These are phyloP conservation scores for Gossypium rotundifolium DNA, from an alignment of 345 rosid species.

Conservation along the genomic window DNA sequence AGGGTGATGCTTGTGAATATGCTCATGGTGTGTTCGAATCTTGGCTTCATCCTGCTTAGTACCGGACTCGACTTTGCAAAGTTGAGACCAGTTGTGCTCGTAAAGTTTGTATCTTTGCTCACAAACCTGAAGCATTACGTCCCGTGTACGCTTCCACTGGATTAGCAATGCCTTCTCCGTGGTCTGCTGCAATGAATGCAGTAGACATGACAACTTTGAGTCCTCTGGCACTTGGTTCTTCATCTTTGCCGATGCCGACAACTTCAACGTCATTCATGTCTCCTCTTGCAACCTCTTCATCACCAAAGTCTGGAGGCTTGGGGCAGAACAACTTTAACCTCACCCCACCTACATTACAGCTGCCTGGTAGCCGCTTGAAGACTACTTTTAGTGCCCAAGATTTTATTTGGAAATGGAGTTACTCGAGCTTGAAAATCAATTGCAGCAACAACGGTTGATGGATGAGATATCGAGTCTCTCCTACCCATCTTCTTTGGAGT, in stretches of 20 bases:
- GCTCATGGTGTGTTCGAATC: slow-evolving; percentile 98
- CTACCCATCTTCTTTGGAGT: slow-evolving; percentile 50
- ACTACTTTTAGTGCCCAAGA: slow-evolving; percentile 69
- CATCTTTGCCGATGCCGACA: slow-evolving; percentile 47
- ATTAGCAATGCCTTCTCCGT: slow-evolving; percentile 88
- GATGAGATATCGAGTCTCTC: slow-evolving; percentile 63
- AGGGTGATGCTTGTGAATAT: slow-evolving; percentile 85
- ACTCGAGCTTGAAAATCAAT: slow-evolving; percentile 43
- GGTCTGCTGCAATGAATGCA: slow-evolving; percentile 42
- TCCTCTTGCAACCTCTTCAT: slow-evolving; percentile 62
- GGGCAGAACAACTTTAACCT: slow-evolving; percentile 79
- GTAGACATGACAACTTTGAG: slow-evolving; percentile 58
- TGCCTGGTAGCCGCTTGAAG: slow-evolving; percentile 74
- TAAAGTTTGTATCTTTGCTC: slow-evolving; percentile 97
- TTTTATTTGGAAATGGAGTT: slow-evolving; percentile 65
- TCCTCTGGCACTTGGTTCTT: slow-evolving; percentile 49
- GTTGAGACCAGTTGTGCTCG: slow-evolving; percentile 81
- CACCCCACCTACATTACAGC: slow-evolving; percentile 75
- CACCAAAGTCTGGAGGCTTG: slow-evolving; percentile 55
- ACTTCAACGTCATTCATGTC: slow-evolving; percentile 70
- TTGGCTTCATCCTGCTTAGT: slow-evolving; percentile 97
- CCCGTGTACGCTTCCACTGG: slow-evolving; percentile 92
- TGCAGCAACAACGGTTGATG: slow-evolving; percentile 39
- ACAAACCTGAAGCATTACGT: slow-evolving; percentile 75
- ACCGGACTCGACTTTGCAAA: slow-evolving; percentile 91